Percentiles rank a stretch among this genome's conserved stretches.
phyloP scores from a whole-genome alignment of 2,329 filamentous ascomycete genomes.

The Colletotrichum tropicicola region DNA sequence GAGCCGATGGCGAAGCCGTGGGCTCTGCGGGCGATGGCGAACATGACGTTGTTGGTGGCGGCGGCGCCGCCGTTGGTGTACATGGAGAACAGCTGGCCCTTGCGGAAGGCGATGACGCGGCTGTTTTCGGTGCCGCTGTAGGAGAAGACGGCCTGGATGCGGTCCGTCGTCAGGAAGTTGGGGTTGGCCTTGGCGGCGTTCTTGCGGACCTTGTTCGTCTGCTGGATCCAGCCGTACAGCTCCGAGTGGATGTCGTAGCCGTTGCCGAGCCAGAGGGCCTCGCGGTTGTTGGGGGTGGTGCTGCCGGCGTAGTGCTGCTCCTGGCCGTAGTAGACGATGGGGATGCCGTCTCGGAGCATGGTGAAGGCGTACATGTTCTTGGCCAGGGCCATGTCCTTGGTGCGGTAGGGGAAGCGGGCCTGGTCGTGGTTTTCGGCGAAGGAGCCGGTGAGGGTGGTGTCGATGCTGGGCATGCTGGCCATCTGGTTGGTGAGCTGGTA shows the following conservation, averaged over 20 bases:
- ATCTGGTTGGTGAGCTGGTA: constrained; percentile 33
- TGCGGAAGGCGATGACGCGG: constrained; percentile 27
- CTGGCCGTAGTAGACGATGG: constrained; percentile 72
- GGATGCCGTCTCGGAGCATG: constrained; percentile 68
- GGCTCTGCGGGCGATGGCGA: constrained; percentile 43
- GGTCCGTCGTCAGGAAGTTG: constrained; percentile 18
- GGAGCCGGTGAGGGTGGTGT: constrained; percentile 35
- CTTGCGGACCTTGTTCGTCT: constrained; percentile 58
- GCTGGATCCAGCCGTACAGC: constrained; percentile 57
- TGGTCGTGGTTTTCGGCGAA: constrained; percentile 71
- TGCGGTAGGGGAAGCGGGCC: constrained; percentile 55
- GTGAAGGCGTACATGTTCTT: constrained; percentile 70
- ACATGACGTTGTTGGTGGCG: constrained; percentile 40
- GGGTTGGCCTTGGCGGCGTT: constrained; percentile 13
- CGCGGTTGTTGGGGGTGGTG: constrained; percentile 59
- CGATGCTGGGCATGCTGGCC: constrained; percentile 36
- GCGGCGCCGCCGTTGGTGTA: constrained; percentile 50
- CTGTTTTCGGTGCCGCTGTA: constrained; percentile 17
- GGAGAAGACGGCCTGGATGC: constrained; percentile 19
- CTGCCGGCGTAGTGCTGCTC: constrained; percentile 66
- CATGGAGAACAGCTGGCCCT: constrained; percentile 34
- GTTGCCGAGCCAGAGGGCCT: constrained; percentile 63
- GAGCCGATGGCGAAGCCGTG: constrained; percentile 44
- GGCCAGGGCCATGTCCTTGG: constrained; percentile 63
- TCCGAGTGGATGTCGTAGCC: constrained; percentile 54